These are phyloP conservation scores for Cladosporium sphaerospermum DNA, from an alignment of 2,329 filamentous ascomycete genomes.

Conservation along the genomic window DNA sequence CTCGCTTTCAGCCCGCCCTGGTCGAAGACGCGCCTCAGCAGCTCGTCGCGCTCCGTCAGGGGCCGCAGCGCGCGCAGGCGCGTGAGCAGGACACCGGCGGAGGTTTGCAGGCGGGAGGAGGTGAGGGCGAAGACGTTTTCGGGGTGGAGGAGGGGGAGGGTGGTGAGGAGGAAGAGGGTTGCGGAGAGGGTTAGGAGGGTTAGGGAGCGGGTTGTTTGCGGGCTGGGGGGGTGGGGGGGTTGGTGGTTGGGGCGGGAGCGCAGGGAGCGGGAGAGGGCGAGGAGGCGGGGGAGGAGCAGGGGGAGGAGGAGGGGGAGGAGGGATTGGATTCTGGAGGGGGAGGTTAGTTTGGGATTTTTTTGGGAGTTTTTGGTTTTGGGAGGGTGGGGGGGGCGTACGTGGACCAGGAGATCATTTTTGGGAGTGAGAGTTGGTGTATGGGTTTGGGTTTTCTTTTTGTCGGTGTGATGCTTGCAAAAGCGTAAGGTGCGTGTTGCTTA, in stretches of 20 bases:
- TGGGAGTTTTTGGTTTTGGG: not conserved
- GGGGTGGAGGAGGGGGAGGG: slow-evolving; percentile 61
- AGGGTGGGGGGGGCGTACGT: not conserved
- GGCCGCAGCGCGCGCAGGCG: slow-evolving; percentile 59
- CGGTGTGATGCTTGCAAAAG: not conserved
- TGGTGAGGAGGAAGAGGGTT: slow-evolving; percentile 51
- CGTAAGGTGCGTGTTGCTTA: not conserved
- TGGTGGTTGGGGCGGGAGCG: slow-evolving; percentile 32
- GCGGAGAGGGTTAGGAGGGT: slow-evolving; percentile 53
- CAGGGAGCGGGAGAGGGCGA: slow-evolving; percentile 58
- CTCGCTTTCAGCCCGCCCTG: slow-evolving; percentile 58
- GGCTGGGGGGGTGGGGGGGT: slow-evolving; percentile 46
- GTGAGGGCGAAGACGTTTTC: slow-evolving; percentile 78
- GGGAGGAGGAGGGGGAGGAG: slow-evolving; percentile 57
- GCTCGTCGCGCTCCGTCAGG: slow-evolving; percentile 56
- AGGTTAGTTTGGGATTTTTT: not conserved
- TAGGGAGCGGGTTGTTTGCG: slow-evolving; percentile 53
- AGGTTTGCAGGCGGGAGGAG: slow-evolving; percentile 73
- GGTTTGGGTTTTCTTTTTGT: not conserved
- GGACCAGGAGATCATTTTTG: slow-evolving; percentile 10
- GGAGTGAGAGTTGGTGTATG: too few relatives aligned
- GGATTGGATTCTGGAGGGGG: slow-evolving; percentile 36
- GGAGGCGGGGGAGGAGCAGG: slow-evolving; percentile 60
- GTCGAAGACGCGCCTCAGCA: slow-evolving; percentile 62
- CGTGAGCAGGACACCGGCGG: slow-evolving; percentile 76